phyloP scores from a whole-genome alignment of 306 rosid genomes.

The Fragaria vesca region DNA sequence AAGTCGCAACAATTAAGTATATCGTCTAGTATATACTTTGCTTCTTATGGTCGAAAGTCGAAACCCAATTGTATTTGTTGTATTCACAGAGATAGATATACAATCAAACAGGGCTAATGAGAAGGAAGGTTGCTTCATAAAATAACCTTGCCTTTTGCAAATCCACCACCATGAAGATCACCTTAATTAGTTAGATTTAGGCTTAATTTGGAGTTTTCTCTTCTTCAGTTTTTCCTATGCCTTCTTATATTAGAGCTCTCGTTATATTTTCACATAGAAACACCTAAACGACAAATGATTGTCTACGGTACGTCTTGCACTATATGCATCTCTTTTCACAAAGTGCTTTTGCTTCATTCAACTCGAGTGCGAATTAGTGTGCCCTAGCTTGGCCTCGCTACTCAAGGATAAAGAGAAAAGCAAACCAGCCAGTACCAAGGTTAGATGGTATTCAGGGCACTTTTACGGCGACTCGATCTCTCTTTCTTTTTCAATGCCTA shows the following conservation, averaged over 20 bases:
- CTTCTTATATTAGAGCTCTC: not conserved
- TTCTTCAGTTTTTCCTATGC: not conserved
- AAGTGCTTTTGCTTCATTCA: constrained; percentile 9
- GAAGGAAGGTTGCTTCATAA: not conserved
- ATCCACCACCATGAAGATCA: not conserved
- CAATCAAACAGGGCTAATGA: not conserved
- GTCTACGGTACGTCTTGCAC: not conserved
- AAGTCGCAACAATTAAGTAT: not conserved
- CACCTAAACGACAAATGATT: not conserved
- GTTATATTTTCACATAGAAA: not conserved
- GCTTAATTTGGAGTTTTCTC: not conserved
- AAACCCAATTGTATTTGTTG: not conserved
- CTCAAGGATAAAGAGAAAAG: constrained; percentile 1
- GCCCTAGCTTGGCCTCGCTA: not conserved
- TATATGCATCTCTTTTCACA: not conserved
- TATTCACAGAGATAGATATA: not conserved
- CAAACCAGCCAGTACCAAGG: not conserved
- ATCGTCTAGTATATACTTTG: not conserved
- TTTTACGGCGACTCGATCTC: not conserved
- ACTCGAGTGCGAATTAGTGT: not conserved
- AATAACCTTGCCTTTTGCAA: not conserved
- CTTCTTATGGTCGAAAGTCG: not conserved
- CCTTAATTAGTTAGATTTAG: not conserved
- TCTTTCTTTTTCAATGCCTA: not conserved
- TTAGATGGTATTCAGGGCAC: not conserved